Evolutionary conservation across 1,139 yeast genomes (phyloP).

Genomic region (Hansenula anomala): DNA sequence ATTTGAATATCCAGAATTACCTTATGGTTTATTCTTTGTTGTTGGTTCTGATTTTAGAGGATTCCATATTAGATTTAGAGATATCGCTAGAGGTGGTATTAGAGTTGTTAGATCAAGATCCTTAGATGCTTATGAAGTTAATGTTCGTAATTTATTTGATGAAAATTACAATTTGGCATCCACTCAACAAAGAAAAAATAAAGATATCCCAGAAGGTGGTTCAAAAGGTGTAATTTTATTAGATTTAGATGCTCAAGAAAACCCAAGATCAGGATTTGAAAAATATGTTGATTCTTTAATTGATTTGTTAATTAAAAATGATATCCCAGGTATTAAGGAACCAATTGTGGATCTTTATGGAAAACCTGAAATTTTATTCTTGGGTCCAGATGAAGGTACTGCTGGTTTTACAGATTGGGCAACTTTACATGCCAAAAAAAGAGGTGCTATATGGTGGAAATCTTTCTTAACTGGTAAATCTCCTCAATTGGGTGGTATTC

Average conservation of each 20-base stretch:
- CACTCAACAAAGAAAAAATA: slow-evolving; percentile 95
- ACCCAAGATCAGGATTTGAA: slow-evolving; percentile 82
- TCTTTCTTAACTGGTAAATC: slow-evolving; percentile 96
- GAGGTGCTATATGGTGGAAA: slow-evolving; percentile 99
- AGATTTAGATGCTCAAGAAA: slow-evolving; percentile 71
- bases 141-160: slow-evolving; percentile 86
- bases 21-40: slow-evolving; percentile 91
- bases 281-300: slow-evolving; percentile 90
- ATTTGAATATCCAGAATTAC: slow-evolving; percentile 86
- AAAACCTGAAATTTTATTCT: slow-evolving; percentile 83
- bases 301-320: slow-evolving; percentile 72
- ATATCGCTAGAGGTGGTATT: slow-evolving; percentile 97
- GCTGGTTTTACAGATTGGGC: slow-evolving; percentile 98
- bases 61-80: slow-evolving; percentile 95
- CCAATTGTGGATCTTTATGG: slow-evolving; percentile 79
- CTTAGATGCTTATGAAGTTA: slow-evolving; percentile 78
- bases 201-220: slow-evolving; percentile 99
- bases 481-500: slow-evolving; percentile 92
- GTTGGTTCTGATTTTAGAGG: slow-evolving; percentile 98
- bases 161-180: slow-evolving; percentile 95
- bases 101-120: slow-evolving; percentile 90
- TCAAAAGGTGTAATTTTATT: slow-evolving; percentile 94
- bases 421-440: slow-evolving; percentile 84
- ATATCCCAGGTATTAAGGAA: slow-evolving; percentile 76
- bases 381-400: slow-evolving; percentile 99